These are phyloP conservation scores for Trypanosoma brucei DNA, from an alignment of 208 protist genomes.

Conservation along the genomic window DNA sequence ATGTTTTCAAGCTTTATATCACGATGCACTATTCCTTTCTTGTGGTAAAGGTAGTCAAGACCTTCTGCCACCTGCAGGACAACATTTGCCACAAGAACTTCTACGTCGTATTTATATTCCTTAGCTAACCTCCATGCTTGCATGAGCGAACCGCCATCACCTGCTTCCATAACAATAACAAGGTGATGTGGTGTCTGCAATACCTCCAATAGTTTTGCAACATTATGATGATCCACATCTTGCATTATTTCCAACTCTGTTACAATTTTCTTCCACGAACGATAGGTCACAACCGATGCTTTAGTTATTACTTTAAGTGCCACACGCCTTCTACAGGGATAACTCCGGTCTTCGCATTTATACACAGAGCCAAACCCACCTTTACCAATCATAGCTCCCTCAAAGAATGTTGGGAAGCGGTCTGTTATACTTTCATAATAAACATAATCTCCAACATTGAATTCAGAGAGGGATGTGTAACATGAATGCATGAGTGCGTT, in stretches of 20 bases:
- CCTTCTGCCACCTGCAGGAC: slow-evolving; percentile 46
- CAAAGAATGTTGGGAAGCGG: slow-evolving; percentile 66
- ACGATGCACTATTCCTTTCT: slow-evolving; percentile 62
- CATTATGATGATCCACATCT: slow-evolving; percentile 44
- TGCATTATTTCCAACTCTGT: slow-evolving; percentile 54
- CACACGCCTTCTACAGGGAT: slow-evolving; percentile 27
- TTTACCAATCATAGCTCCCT: slow-evolving; percentile 53
- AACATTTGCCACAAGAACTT: slow-evolving; percentile 60
- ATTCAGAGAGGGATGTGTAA: slow-evolving; percentile 38
- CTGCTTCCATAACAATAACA: slow-evolving; percentile 71
- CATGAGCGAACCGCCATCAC: slow-evolving; percentile 58
- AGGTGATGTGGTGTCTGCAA: slow-evolving; percentile 64
- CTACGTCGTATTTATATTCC: slow-evolving; percentile 30
- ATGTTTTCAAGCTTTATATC: slow-evolving; percentile 89
- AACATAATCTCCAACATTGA: slow-evolving; percentile 35
- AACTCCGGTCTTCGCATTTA: slow-evolving; percentile 59
- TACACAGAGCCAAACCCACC: slow-evolving; percentile 67
- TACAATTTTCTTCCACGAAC: slow-evolving; percentile 38
- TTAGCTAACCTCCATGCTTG: slow-evolving; percentile 40
- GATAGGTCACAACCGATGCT: slow-evolving; percentile 21
- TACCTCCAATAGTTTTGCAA: slow-evolving; percentile 49
- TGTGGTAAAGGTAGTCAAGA: slow-evolving; percentile 66
- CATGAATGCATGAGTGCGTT: slow-evolving; percentile 66
- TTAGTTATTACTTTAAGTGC: slow-evolving; percentile 69
- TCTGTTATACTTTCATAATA: slow-evolving; percentile 45